Evolutionary conservation across 2,329 filamentous ascomycete genomes (phyloP).

Genomic region (Trichoderma sp.): DNA sequence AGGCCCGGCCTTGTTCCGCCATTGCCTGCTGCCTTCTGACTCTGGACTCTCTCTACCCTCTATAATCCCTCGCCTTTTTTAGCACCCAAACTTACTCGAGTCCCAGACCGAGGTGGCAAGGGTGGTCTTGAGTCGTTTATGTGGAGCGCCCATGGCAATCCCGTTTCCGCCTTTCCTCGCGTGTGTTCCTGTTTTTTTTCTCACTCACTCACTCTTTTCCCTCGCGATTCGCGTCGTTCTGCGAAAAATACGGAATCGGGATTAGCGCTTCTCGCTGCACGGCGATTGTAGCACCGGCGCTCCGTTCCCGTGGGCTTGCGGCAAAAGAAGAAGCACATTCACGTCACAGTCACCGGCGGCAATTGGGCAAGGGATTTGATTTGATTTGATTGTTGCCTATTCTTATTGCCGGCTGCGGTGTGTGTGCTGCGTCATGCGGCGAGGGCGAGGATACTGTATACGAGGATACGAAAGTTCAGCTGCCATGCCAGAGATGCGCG

Average conservation of each 20-base stretch:
- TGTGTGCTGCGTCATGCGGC: neutral
- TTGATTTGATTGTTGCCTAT: neutral
- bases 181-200: neutral
- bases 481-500: neutral
- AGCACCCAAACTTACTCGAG: conserved; percentile 6
- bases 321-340: neutral
- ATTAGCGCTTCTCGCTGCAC: neutral
- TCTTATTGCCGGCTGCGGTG: neutral
- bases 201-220: neutral
- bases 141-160: neutral
- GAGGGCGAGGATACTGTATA: neutral
- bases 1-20: neutral
- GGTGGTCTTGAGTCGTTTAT: neutral
- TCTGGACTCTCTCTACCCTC: neutral
- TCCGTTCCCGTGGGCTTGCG: neutral
- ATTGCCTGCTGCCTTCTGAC: neutral
- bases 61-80: neutral
- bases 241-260: neutral
- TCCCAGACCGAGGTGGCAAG: conserved; percentile 4
- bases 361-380: neutral
- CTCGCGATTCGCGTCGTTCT: conserved; percentile 15
- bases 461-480: neutral
- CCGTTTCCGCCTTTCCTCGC: neutral
- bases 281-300: conserved; percentile 5
- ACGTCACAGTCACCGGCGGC: neutral